Evolutionary conservation across 352 stramenopile genomes (phyloP), one percentile per base, ranked within the genome.

Genomic region (Globisporangium emineosum): DNA sequence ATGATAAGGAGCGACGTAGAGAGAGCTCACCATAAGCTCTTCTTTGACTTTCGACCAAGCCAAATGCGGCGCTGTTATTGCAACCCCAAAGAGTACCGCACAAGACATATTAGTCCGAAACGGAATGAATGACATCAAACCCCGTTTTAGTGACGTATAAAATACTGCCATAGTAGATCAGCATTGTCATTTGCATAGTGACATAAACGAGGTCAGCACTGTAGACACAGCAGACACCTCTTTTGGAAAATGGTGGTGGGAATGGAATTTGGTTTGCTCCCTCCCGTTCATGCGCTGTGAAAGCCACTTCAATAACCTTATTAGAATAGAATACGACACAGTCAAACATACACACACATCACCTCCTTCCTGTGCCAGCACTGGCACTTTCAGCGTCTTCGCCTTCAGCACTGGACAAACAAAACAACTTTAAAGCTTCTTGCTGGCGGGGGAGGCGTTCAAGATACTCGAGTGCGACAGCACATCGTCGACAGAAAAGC

Each of bases 401-500:
- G 15, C 21, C 47, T 32, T 53, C 47, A 19, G n/a, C 23, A 32
- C 21, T 10, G 40, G 17, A 47, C 40, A 6, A 47, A 47, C n/a
- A 7, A n/a, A n/a, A n/a, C n/a, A n/a, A n/a, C n/a, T 23, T 40
- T 51, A 51, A 15, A 60, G 23, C 37, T 52, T 51, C 56, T 62
- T 62, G 23, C 37, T 21, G 7, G 12, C n/a, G 8, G 40, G 23
- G 40, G 40, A 47, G 19, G 37, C 37, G 9, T 19, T 15, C 13
- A 53, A 35, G 33, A 67, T 43, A 27, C 62, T 61, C 32, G 68
- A 71, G 53, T 88, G 78, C 2, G 57, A 47, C 1, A 85, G 70
- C 30, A 95, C 68, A 54, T 90, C 79, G 2, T 82, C 62, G 2
- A 88, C 78, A 2, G 69, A 71, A 3, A 93, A 69, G 19, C 87